Base-by-base conservation (phyloP, 1,284 basidiomycete species). In the Abortiporus biennis region DNA sequence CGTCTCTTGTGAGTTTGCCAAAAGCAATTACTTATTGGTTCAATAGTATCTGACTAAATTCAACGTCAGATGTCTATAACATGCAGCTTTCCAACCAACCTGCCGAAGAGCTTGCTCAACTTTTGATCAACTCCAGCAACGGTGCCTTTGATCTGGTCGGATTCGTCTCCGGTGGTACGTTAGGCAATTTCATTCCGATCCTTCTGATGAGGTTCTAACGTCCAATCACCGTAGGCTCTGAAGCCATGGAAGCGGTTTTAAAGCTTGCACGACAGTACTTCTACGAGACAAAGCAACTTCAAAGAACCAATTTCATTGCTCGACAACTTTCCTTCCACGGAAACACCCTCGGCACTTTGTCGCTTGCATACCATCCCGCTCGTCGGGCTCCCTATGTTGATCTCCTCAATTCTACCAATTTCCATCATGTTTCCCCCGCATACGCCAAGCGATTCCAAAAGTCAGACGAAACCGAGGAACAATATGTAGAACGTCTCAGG, bases 341-440 rank as follows among this genome's bases (percentile, higher is more conserved):
- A 1, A 92, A 92, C 59, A 88, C 86, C 2, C 54, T 92, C 21
- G 72, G 72, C 25, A 84, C 85, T 0, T 64, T 91, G 13, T 73
- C 80, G 11, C 67, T 89, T 11, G 76, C 78, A 1, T 67, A 77
- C 50, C 79, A 89, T 51, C 80, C 80, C 4, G 55, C 64, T 24
- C 78, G 88, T 22, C 75, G 83, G 24, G 72, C 68, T 8, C 81
- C 84, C 1, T 89, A 86, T 54, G 73, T 69, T 31, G 71, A 65
- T 20, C 72, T 88, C 38, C 63, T 91, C 17, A 74, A 86, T 54
- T 58, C 68, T 12, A 60, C 74, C 1, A 72, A 78, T 52, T 90
- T 85, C 59, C 80, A 88, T 57, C 84, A 88, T 49, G 87, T 91
- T 44, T 86, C 85, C 16, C 87, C 90, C 0, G 90, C 88, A n/a